Evolutionary conservation across 768 basidiomycete genomes (phyloP), one percentile per base, ranked within the genome.

Genomic region (Pleurotus cornucopiae): DNA sequence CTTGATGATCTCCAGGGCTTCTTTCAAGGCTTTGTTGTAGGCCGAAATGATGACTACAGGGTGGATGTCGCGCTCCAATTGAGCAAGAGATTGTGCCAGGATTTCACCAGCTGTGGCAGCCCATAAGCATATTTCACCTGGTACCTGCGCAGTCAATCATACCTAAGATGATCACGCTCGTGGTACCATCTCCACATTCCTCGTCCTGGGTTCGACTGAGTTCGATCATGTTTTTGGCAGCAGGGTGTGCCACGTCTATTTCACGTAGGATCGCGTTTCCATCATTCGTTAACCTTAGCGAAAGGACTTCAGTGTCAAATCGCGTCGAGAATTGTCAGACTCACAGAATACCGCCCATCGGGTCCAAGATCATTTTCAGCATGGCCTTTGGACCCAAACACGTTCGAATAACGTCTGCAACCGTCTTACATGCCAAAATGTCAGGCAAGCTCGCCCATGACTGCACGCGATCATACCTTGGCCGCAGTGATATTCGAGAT

Each of bases 161-260:
- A 95, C 95, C 95, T 13, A 98, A 81, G 65, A 98, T 97, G 74
- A 99, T 97, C 47, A 98, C 96, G 65, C 91, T 94, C 11, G 96
- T 99, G 20, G 97, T 99, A 57, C 96, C 97, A 71, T 98, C 97
- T 46, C 96, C 97, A 61, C 97, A 97, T 67, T 98, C 97, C 73
- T 98, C 97, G 64, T 98, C 97, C 70, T 98, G 97, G 1, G 97
- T 98, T 67, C 97, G 75, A 63, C 92, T 93, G 9, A 98, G 84
- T 73, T 99, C 97, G 61, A 99, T 97, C 96, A 99, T 98, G 63
- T 95, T 97, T 77, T 98, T 99, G 21, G 97, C 96, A 23, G 97
- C 97, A 2, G 96, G 97, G 64, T 99, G 97, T 2, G 95, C 94
- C 26, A 99, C 97, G 63, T 99, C 97, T 62, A 98, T 99, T 71